Percentiles rank a stretch among this genome's conserved stretches.
These are phyloP conservation scores for Leccinum subtestaceum DNA, from an alignment of 768 basidiomycete genomes.

Conservation along the genomic window DNA sequence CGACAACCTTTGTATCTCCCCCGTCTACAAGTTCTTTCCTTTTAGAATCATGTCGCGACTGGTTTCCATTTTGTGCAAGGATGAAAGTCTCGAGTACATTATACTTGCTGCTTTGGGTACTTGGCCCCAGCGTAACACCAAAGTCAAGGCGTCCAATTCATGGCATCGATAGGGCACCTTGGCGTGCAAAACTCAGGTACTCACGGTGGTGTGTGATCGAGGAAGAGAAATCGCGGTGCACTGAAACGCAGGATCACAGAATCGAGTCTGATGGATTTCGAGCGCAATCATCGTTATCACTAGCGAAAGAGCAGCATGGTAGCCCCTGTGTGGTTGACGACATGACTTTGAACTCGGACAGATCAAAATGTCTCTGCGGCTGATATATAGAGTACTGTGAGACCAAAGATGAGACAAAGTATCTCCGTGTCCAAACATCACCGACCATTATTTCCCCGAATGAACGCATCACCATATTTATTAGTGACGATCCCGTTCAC, in stretches of 20 bases:
- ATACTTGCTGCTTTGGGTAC: background rate
- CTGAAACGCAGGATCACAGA: background rate
- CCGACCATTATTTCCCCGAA: slow-evolving; percentile 89
- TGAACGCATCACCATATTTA: slow-evolving; percentile 92
- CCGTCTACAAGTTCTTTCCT: background rate
- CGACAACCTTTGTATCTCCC: background rate
- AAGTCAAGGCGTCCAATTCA: background rate
- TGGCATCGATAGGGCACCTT: background rate
- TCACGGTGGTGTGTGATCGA: background rate
- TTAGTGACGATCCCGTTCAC: slow-evolving; percentile 86
- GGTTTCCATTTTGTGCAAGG: background rate
- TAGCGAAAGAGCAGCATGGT: background rate
- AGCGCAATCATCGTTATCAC: background rate
- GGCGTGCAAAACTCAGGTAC: background rate
- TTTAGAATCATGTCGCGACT: background rate
- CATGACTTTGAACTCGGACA: background rate
- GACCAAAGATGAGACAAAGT: background rate
- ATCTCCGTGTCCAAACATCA: background rate
- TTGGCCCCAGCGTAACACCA: background rate
- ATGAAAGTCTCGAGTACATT: background rate
- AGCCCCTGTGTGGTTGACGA: background rate
- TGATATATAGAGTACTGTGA: slow-evolving; percentile 75
- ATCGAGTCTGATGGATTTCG: background rate
- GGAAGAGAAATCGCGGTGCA: background rate
- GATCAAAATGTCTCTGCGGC: slow-evolving; percentile 57